phyloP scores from a whole-genome alignment of 106 monocot species.

The Apostasia shenzhenica region DNA sequence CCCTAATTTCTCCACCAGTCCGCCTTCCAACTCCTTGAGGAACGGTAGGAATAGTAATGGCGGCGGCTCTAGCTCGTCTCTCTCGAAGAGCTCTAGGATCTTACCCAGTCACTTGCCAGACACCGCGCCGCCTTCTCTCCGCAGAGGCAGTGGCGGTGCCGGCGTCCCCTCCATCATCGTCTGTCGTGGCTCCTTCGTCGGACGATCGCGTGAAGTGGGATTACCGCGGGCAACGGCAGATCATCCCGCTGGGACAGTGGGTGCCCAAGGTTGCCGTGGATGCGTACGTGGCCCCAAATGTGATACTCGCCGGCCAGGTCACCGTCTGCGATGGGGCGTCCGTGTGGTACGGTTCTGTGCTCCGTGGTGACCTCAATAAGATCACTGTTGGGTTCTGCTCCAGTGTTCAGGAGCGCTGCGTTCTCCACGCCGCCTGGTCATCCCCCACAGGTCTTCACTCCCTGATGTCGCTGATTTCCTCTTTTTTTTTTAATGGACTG shows the following conservation, averaged over 20 bases:
- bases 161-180: slow-evolving; percentile 2
- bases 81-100: slow-evolving; percentile 13
- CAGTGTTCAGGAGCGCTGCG: slow-evolving; percentile 92
- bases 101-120: background rate
- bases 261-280: slow-evolving; percentile 88
- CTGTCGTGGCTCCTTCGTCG: background rate
- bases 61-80: slow-evolving; percentile 17
- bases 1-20: background rate
- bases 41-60: slow-evolving; percentile 1
- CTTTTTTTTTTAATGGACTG: background rate
- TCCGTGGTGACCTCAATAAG: slow-evolving; percentile 94
- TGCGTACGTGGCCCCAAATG: slow-evolving; percentile 94
- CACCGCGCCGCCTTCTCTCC: slow-evolving; percentile 11
- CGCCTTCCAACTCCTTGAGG: background rate
- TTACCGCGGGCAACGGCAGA: slow-evolving; percentile 80
- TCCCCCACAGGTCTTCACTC: slow-evolving; percentile 60
- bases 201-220: slow-evolving; percentile 82
- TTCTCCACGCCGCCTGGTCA: slow-evolving; percentile 93
- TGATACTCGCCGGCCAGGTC: slow-evolving; percentile 89
- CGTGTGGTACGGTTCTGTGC: slow-evolving; percentile 87
- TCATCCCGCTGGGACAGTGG: slow-evolving; percentile 93
- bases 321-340: slow-evolving; percentile 79
- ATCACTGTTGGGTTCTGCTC: slow-evolving; percentile 89
- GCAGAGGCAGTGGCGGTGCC: background rate
- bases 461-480: background rate